Evolutionary conservation across 2,329 filamentous ascomycete species (phyloP).

Genomic region (Byssochlamys sp.): DNA sequence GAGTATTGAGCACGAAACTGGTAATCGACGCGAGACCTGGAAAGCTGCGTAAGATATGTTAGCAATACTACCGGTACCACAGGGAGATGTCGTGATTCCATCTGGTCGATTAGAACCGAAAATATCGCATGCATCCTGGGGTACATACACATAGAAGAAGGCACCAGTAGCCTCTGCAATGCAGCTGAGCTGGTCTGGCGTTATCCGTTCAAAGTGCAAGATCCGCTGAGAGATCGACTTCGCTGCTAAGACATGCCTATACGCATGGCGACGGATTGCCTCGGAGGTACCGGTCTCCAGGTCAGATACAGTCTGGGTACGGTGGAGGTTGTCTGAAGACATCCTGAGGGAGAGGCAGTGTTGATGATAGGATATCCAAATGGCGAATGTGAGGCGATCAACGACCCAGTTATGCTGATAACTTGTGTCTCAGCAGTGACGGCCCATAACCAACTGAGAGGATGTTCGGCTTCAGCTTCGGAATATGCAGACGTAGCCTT

Average conservation of each 20-base stretch:
- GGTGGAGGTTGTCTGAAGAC: slow-evolving; percentile 8
- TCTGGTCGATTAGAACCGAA: background rate
- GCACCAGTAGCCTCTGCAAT: slow-evolving; percentile 49
- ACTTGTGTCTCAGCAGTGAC: background rate
- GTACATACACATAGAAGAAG: slow-evolving; percentile 44
- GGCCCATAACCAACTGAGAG: too few relatives aligned
- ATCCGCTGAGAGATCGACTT: slow-evolving; percentile 46
- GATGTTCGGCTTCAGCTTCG: too few relatives aligned
- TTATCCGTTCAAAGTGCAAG: slow-evolving; percentile 45
- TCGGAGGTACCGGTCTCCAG: slow-evolving; percentile 46
- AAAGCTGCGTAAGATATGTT: slow-evolving; percentile 17
- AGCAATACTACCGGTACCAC: background rate
- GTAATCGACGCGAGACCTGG: slow-evolving; percentile 47
- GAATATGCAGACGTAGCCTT: too few relatives aligned
- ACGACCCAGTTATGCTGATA: background rate
- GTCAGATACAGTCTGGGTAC: slow-evolving; percentile 18
- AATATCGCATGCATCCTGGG: background rate
- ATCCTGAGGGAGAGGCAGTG: background rate
- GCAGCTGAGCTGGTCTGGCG: slow-evolving; percentile 47
- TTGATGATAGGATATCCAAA: background rate
- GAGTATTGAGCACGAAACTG: slow-evolving; percentile 41
- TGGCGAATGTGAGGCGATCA: background rate
- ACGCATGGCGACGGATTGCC: slow-evolving; percentile 42
- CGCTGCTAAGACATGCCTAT: slow-evolving; percentile 37
- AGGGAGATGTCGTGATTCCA: background rate